Base-by-base conservation (phyloP, 768 basidiomycete genomes). In the Podaxis mareebaensis region DNA sequence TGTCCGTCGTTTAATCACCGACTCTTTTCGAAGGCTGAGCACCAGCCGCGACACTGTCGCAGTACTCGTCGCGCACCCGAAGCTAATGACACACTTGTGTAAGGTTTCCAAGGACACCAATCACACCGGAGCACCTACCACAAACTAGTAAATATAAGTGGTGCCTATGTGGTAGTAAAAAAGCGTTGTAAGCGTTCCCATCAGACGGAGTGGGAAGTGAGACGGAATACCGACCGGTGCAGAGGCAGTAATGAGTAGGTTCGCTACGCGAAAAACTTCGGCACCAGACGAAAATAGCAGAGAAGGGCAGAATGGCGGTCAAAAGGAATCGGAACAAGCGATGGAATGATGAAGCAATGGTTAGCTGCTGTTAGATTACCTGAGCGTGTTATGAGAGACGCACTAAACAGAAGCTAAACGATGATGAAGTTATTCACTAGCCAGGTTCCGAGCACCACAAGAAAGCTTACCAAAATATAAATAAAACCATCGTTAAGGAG, bases 1-100 rank as follows among this genome's bases (percentile, higher is more conserved):
- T 33, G 33, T 13, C 36, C 58, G 46, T 10, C 48, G 48, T 52
- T 52, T 60, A 5, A 38, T 49, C n/a, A 60, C 58, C 22, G 58
- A 60, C 24, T 60, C 49, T n/a, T 60, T 60, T 39, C 58, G 58
- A 36, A 60, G 20, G 46, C 15, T 39, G 15, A 60, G 36, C 51
- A 60, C 52, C 24, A 60, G 36, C 46, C 58, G 58, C 28, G 48
- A 60, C 20, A 60, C 58, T 20, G 58, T 60, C 49, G 49, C 49
- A 38, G 48, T 49, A 26, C 58, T 52, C 8, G 49, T 60, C 15
- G 48, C 58, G 22, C 58, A 60, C 28, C 58, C 58, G 48, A 60
- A 60, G 38, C 58, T 60, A 60, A 20, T n/a, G 28, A 5, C 13
- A 12, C 15, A 13, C 30, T 8, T 33, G 33, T 8, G 57, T 58